Evolutionary conservation across 768 basidiomycete genomes (phyloP).

Genomic region (Aureoboletus auriporus): DNA sequence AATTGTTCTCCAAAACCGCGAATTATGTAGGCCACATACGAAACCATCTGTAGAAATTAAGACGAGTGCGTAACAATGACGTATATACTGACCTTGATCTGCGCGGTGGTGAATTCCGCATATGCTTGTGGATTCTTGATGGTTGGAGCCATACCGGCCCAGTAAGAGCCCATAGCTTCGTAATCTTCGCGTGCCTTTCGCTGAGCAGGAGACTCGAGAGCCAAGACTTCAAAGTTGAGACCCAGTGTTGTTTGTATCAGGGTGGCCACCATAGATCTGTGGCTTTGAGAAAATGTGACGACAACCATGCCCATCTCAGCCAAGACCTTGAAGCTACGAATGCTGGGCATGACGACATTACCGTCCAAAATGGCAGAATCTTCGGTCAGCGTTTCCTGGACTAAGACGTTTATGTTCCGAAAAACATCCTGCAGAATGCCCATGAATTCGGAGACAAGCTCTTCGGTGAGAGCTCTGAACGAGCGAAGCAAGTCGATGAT

Average conservation of each 20-base stretch:
- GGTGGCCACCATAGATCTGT: conserved; percentile 59
- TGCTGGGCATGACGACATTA: conserved; percentile 60
- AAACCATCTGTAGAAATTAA: conserved; percentile 62
- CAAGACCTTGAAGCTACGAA: conserved; percentile 89
- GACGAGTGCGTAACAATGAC: neutral
- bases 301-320: conserved; percentile 92
- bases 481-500: conserved; percentile 84
- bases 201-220: conserved; percentile 79
- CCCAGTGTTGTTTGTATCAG: conserved; percentile 67
- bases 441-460: conserved; percentile 74
- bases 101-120: conserved; percentile 79
- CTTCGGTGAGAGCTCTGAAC: conserved; percentile 68
- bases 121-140: conserved; percentile 74
- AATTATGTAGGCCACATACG: conserved; percentile 87
- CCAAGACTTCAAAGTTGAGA: conserved; percentile 76
- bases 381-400: conserved; percentile 71
- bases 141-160: conserved; percentile 76
- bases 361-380: conserved; percentile 53
- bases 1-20: conserved; percentile 62
- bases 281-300: conserved; percentile 84
- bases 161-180: conserved; percentile 78
- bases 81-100: conserved; percentile 68
- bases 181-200: conserved; percentile 69
- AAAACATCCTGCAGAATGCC: conserved; percentile 77
- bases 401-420: conserved; percentile 65